phyloP scores from a whole-genome alignment of 345 rosid species.

The Hirschfeldia incana region DNA sequence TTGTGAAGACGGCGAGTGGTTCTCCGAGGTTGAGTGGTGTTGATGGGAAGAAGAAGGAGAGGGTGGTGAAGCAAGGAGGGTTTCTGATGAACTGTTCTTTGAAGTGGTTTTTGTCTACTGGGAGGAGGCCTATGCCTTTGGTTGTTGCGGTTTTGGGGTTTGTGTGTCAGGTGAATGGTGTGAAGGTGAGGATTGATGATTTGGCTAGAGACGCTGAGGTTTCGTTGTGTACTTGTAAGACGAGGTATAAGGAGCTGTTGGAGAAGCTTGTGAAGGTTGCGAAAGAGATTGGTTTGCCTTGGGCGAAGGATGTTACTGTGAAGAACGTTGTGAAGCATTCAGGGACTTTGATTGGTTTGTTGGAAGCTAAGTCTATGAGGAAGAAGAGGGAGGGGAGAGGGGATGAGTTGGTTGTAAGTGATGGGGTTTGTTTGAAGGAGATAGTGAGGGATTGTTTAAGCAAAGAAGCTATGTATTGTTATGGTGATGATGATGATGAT shows the following conservation, averaged over 20 bases:
- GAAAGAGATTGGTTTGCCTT: slow-evolving; percentile 57
- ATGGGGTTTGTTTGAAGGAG: slow-evolving; percentile 35
- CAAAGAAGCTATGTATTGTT: slow-evolving; percentile 41
- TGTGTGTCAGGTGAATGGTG: slow-evolving; percentile 60
- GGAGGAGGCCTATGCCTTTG: slow-evolving; percentile 74
- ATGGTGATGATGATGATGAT: slow-evolving; percentile 19
- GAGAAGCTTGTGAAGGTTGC: slow-evolving; percentile 68
- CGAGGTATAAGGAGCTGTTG: slow-evolving; percentile 61
- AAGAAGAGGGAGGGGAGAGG: slow-evolving; percentile 22
- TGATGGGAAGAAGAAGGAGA: slow-evolving; percentile 46
- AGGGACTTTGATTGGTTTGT: slow-evolving; percentile 51
- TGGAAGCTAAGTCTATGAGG: slow-evolving; percentile 72
- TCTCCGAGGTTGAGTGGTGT: slow-evolving; percentile 37
- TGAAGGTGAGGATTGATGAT: slow-evolving; percentile 52
- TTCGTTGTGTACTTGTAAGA: slow-evolving; percentile 46
- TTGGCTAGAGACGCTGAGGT: slow-evolving; percentile 50
- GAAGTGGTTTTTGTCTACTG: slow-evolving; percentile 76
- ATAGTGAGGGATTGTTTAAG: slow-evolving; percentile 51
- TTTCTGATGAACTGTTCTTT: slow-evolving; percentile 71
- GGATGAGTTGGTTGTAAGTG: slow-evolving; percentile 6
- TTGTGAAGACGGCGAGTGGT: slow-evolving; percentile 44
- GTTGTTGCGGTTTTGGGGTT: slow-evolving; percentile 72
- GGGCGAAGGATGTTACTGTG: slow-evolving; percentile 72
- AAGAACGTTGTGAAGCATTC: slow-evolving; percentile 73
- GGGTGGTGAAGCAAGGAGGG: slow-evolving; percentile 61